Percentiles rank a stretch among this genome's conserved stretches.
Conservation (phyloP, 2,329 filamentous ascomycete genomes). For the Claviceps monticola region DNA sequence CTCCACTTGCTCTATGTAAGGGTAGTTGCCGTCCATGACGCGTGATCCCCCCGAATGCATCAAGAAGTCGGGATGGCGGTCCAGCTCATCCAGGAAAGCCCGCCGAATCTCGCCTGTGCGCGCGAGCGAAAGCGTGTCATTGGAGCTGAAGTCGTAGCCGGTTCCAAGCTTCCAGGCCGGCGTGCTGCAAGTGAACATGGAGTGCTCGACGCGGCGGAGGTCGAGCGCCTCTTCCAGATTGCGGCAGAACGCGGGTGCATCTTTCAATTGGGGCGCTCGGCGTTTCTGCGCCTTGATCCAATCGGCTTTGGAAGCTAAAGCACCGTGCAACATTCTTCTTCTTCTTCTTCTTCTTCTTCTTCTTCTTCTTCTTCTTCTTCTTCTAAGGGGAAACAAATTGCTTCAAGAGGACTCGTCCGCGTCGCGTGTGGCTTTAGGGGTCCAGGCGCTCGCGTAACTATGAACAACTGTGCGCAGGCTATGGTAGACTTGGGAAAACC, state of each 20-base stretch:
- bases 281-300: neutral
- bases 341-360: no score
- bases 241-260: neutral
- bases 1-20: slow-evolving; percentile 35
- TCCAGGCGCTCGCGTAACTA: neutral
- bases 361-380: no score
- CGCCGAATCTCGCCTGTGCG: slow-evolving; percentile 30
- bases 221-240: slow-evolving; percentile 22
- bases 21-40: slow-evolving; percentile 50
- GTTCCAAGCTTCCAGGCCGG: neutral
- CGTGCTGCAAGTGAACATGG: slow-evolving; percentile 14
- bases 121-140: slow-evolving; percentile 49
- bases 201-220: slow-evolving; percentile 10
- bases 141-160: slow-evolving; percentile 45
- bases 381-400: neutral
- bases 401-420: neutral
- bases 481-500: neutral
- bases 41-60: slow-evolving; percentile 42
- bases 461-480: neutral
- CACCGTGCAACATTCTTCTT: no score
- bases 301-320: neutral
- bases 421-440: neutral
- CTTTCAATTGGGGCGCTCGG: neutral
- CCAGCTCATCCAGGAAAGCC: slow-evolving; percentile 31
- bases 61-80: slow-evolving; percentile 17